Base-by-base conservation (phyloP, 164 flowering plant species). In the Vitis rupestris region DNA sequence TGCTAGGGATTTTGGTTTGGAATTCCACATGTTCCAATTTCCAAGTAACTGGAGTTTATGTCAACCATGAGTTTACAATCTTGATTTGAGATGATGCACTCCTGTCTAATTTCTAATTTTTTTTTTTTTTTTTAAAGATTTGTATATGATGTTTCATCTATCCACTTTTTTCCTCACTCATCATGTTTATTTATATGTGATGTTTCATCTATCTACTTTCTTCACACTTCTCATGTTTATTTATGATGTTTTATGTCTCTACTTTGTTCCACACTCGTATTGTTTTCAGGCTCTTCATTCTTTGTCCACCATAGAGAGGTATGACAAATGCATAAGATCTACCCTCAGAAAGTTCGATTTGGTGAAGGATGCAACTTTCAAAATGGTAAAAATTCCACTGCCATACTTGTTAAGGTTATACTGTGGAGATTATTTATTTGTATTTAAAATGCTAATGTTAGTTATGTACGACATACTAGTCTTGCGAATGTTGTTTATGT, bases 361-460 rank as follows among this genome's bases (percentile, higher is more conserved):
- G 76, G 64, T 69, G 63, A 80, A 79, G 52, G 82, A 74, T 67
- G 49, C 76, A 53, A 72, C 70, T 73, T 52, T 76, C 58, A 55
- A 80, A 54, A 79, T 86, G 98, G 97, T 91, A 83, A 50, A 63
- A 50, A 29, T 68, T 71, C 61, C 29, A 49, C 47, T 69, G 44
- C 55, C 50, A 14, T 29, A 59, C 19, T 48, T 56, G 29, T 47
- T 65, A 17, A 9, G n/a, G 23, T 9, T 37, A 31, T 37, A 12
- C 9, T 17, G 9, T 50, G 2, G 48, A 23, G 23, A 37, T 64
- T 13, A 23, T 19, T 64, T 50, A 64, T 19, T 30, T 15, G 7
- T 57, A 15, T 68, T n/a, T 10, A 7, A 49, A 48, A 16, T 2
- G 6, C 3, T 10, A 44, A 16, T 47, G 17, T 52, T 13, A 37